Base-by-base conservation (phyloP, 2,329 filamentous ascomycete genomes). In the Aschersonia sp. region DNA sequence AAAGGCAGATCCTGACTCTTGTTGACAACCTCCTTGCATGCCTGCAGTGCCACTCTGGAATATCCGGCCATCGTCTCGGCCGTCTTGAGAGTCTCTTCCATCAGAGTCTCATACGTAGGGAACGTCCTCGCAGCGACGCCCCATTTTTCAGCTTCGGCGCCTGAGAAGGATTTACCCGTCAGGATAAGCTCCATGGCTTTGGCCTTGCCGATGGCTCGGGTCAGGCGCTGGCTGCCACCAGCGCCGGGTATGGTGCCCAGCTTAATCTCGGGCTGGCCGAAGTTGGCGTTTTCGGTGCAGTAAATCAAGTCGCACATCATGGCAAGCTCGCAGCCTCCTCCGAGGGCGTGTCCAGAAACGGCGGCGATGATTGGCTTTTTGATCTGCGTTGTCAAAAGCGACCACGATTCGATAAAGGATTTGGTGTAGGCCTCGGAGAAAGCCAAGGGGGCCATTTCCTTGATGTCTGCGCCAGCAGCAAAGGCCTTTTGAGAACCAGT, bases 241-340 rank as follows among this genome's bases (percentile, higher is more conserved):
- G 86, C 92, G 4, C 92, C 92, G 1, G 92, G 92, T 48, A 97
- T 87, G 2, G 84, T 84, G 30, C 92, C 92, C 4, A 98, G 74
- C 69, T 94, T 95, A 70, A 98, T 87, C 72, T 98, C 92, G 1
- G 92, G 92, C 69, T 97, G 92, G 10, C 92, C 92, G 62, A 98
- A 95, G 58, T 87, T 94, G 54, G 92, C 90, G 12, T 67, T 78
- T 45, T 82, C 74, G 2, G 85, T 89, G 68, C 86, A 92, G 73
- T 97, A 97, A 50, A 98, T 68, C 55, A 97, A 83, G 63, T 98
- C 92, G 60, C 84, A 87, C 92, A 97, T 98, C 74, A 98, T 84
- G 45, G 92, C 89, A 11, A 98, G 77, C 71, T 98, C 92, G 63
- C 92, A 98, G 44, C 92, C 92, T 47, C 92, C 92, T 30, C 92